Percentiles rank a stretch among this genome's conserved stretches.
Conservation (phyloP, 805 yeast genomes). For the Kregervanrija fluxuum region DNA sequence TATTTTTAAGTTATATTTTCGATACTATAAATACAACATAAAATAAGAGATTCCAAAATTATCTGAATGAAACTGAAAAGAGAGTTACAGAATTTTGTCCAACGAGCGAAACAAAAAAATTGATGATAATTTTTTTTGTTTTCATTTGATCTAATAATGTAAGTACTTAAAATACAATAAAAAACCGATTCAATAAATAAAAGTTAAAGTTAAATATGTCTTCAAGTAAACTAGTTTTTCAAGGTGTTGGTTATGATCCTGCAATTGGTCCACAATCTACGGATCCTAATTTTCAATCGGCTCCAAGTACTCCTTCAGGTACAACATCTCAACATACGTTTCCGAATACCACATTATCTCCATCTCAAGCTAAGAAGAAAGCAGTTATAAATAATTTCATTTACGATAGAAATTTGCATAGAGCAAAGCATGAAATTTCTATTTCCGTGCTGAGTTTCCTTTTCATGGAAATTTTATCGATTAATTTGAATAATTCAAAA, state of each 20-base stretch:
- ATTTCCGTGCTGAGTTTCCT: conserved; percentile 60
- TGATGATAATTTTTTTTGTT: background rate
- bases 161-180: background rate
- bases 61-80: no score
- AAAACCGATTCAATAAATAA: background rate
- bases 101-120: no score
- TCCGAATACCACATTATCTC: background rate
- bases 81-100: no score
- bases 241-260: conserved; percentile 25
- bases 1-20: no score
- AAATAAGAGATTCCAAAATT: no score
- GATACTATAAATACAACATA: background rate
- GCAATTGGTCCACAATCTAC: conserved; percentile 25
- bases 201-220: no score
- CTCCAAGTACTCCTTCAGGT: conserved; percentile 1
- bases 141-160: background rate
- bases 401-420: conserved; percentile 62
- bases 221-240: conserved; percentile 7
- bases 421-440: conserved; percentile 62
- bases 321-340: conserved; percentile 1
- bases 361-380: conserved; percentile 14
- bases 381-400: conserved; percentile 29
- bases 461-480: conserved; percentile 63
- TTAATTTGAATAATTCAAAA: conserved; percentile 52
- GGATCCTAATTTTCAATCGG: conserved; percentile 13